Conservation (phyloP, 306 rosid species). For the Vigna mungo region DNA sequence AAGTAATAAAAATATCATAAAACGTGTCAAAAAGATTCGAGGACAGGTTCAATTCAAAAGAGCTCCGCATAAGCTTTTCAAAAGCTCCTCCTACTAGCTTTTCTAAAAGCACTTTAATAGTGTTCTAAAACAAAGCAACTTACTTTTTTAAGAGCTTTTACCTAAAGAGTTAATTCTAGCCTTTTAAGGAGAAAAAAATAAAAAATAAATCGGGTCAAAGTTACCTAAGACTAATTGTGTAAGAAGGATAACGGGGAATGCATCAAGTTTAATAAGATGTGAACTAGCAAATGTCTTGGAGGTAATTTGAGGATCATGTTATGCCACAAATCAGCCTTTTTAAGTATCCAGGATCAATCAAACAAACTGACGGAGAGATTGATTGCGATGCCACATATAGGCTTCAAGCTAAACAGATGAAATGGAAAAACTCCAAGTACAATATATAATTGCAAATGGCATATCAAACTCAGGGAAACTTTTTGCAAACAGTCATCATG, state of each 20-base stretch:
- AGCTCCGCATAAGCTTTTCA: neutral
- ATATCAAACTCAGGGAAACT: neutral
- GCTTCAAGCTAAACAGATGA: neutral
- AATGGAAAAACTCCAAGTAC: conserved; percentile 2
- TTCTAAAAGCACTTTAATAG: neutral
- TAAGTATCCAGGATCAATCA: neutral
- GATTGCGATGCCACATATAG: neutral
- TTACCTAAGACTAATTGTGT: neutral
- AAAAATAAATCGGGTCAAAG: neutral
- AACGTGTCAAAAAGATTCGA: neutral
- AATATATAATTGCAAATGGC: neutral
- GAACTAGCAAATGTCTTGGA: neutral
- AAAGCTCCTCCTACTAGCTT: neutral
- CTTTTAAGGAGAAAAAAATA: neutral
- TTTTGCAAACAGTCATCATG: neutral
- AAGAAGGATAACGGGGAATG: neutral
- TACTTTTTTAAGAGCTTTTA: neutral
- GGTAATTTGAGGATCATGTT: conserved; percentile 10
- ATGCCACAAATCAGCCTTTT: neutral
- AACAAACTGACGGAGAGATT: conserved; percentile 1
- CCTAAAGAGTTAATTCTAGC: neutral
- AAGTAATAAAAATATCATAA: neutral
- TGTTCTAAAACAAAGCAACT: neutral
- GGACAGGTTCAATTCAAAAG: neutral
- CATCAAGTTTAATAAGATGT: neutral